Evolutionary conservation across 176 grass and related monocot genomes (phyloP), one percentile per base, ranked within the genome.

Genomic region (Elaeis guineensis): DNA sequence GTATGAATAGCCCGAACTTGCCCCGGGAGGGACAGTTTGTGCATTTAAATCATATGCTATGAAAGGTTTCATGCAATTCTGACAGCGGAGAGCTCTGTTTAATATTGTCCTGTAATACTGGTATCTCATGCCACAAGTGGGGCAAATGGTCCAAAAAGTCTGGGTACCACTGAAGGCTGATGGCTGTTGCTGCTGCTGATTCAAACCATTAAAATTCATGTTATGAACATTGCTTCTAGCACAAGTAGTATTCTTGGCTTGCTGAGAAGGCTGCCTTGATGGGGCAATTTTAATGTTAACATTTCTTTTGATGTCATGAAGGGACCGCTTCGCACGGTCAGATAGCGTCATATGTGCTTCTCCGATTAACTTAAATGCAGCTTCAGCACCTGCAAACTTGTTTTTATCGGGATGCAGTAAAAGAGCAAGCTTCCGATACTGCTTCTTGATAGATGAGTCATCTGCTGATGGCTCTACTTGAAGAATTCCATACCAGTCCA

Each of bases 321-420:
- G 51, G 59, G 49, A 49, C 15, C 83, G 78, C 67, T 95, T 95
- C 44, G 74, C 69, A 44, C 14, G 63, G 26, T 95, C 86, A 24
- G 70, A 80, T 57, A 95, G 75, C 0, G 69, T 77, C 56, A 69
- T 75, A 61, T 96, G 79, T 61, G 91, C 86, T 81, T 87, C 91
- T 59, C 83, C 83, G 21, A 96, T 75, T 75, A 96, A 77, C 61
- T 95, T 95, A 71, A 95, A 95, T 15, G 90, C 90, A 16, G 86
- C 82, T 68, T 90, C 90, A 69, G 86, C 86, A 61, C 90, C 86
- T 21, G 77, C 50, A 57, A 95, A 90, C 58, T 84, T 83, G 68
- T 95, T 95, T 75, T 90, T 95, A 64, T 95, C 86, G 19, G 83
- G 90, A 70, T 95, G 90, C 25, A 95, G 80, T 62, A 87, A 81